Evolutionary conservation across 2,329 filamentous ascomycete genomes (phyloP).

Genomic region (Exutisphaerella laricina): DNA sequence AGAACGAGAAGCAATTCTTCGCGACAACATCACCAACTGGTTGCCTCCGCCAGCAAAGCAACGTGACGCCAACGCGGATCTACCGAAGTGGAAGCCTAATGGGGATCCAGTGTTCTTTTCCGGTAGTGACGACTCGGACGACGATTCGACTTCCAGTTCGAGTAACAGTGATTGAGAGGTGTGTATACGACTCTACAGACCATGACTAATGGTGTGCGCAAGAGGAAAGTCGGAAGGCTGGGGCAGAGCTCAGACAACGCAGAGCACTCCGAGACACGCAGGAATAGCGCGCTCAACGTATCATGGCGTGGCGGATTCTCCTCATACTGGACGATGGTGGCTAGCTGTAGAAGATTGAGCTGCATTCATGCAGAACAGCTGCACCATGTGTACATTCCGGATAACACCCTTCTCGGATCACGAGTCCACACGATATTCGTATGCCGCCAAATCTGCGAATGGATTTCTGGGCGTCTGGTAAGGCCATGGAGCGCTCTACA

Average conservation of each 20-base stretch:
- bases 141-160: not conserved
- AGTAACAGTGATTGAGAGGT: not conserved
- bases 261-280: no score
- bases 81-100: not conserved
- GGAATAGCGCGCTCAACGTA: no score
- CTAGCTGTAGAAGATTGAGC: not conserved
- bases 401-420: no score
- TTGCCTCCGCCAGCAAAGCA: not conserved
- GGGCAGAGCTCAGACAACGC: no score
- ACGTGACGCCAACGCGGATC: not conserved
- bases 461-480: no score
- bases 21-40: not conserved
- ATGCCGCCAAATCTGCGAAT: no score
- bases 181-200: not conserved
- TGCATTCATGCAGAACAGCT: not conserved
- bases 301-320: not conserved
- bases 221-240: no score
- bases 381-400: no score
- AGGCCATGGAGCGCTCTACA: no score
- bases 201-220: no score
- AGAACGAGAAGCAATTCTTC: not conserved
- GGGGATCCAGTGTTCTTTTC: slow-evolving; percentile 1
- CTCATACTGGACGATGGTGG: not conserved
- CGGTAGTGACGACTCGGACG: not conserved
- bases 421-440: no score